Base-by-base conservation (phyloP, 108 stramenopile species). In the Hondaea fermentalgiana region DNA sequence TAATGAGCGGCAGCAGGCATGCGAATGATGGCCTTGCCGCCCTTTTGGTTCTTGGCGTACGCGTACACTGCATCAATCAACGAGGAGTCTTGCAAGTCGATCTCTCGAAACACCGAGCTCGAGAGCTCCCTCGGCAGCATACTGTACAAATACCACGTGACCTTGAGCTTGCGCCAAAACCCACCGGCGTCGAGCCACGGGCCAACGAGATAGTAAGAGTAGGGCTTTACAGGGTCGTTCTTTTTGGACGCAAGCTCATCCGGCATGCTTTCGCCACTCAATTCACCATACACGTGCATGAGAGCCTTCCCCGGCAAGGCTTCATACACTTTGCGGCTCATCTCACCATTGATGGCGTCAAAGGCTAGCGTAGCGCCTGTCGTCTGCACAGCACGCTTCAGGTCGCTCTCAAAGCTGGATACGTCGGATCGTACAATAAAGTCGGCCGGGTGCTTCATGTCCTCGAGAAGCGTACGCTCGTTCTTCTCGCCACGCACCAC, bases 401-500 rank as follows among this genome's bases (percentile, higher is more conserved):
- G 88, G 57, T 91, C 89, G 5, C 87, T 87, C 92, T 92, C 93
- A 91, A 92, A 93, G 17, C 28, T 55, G 5, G 88, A 88, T 10
- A 83, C 91, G 69, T 57, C 47, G 3, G 90, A 69, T 12, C 25
- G 69, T 17, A 91, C 91, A 29, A 92, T 89, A 21, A 94, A 88
- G 69, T 93, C 88, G 51, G 93, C 91, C 60, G 93, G 90, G 28
- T 93, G 93, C 51, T 93, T 93, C 53, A 94, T 4, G 5, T 91
- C 55, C 57, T 88, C 60, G 64, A 14, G 64, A 53, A 95, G 72
- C 19, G 93, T 5, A 25, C 89, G 60, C 47, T 51, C 91, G 60
- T 95, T 92, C 87, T 95, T 93, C 43, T 92, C 87, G 4, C 94
- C 60, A 25, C 94, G 88, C 25, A 95, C 94, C 25, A 95, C 93